Conservation (phyloP, 768 basidiomycete species). For the Ramaria sp. region DNA sequence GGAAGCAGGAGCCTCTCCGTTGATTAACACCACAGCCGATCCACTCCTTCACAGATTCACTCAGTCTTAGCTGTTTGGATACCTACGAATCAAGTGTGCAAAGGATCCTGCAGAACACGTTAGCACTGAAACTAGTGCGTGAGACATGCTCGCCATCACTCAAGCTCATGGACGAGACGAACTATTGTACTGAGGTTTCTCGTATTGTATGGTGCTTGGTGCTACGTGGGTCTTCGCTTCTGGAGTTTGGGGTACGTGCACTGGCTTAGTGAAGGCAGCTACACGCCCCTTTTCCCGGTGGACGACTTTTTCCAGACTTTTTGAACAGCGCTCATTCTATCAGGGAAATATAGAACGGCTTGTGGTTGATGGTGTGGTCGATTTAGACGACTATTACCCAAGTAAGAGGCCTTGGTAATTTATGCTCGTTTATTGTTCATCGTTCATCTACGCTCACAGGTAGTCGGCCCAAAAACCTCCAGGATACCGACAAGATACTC, state of each 20-base stretch:
- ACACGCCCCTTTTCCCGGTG: constrained; percentile 22
- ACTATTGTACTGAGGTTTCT: constrained; percentile 21
- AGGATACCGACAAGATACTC: constrained; percentile 17
- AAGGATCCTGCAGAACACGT: constrained; percentile 15
- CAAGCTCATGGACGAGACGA: constrained; percentile 20
- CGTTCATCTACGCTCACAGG: neutral
- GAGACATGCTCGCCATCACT: constrained; percentile 22
- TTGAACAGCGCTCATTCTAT: neutral
- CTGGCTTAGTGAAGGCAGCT: constrained; percentile 12
- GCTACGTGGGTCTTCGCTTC: constrained; percentile 8
- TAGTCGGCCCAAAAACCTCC: constrained; percentile 16
- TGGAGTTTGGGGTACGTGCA: neutral
- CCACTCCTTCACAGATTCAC: neutral
- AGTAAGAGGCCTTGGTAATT: too few relatives aligned
- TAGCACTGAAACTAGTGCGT: constrained; percentile 19
- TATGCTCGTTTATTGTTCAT: too few relatives aligned
- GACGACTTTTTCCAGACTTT: neutral
- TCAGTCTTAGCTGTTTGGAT: constrained; percentile 1
- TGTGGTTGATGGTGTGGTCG: constrained; percentile 21
- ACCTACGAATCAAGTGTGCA: constrained; percentile 1
- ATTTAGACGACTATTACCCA: constrained; percentile 6
- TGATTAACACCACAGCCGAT: constrained; percentile 7
- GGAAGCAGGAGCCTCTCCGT: neutral
- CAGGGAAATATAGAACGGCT: constrained; percentile 24
- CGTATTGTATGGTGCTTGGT: constrained; percentile 9